Percentiles rank a stretch among this genome's conserved stretches.
phyloP scores from a whole-genome alignment of 148 eudicot species.

The Silene uniflora region DNA sequence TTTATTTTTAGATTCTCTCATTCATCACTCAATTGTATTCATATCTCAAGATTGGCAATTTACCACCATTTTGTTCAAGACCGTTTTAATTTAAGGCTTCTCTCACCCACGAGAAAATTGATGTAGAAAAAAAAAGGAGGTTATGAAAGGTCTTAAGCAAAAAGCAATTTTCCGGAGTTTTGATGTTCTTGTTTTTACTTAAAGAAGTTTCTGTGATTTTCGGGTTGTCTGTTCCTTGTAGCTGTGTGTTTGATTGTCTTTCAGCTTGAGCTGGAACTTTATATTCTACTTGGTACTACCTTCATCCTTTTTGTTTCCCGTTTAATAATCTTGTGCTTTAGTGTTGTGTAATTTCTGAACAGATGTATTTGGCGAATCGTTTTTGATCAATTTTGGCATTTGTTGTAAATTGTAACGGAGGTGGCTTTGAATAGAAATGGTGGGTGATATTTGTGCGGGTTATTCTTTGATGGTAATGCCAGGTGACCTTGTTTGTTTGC shows the following conservation, averaged over 20 bases:
- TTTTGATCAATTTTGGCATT: no score
- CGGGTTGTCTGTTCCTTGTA: background rate
- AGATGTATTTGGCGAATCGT: background rate
- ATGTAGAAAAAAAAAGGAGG: no score
- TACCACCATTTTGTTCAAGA: background rate
- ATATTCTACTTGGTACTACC: background rate
- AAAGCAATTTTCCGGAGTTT: background rate
- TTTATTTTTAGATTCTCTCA: constrained; percentile 11
- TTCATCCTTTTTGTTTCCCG: background rate
- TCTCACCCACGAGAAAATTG: no score
- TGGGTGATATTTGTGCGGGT: no score
- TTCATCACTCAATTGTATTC: constrained; percentile 25
- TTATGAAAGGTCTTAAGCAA: no score
- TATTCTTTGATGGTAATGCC: no score
- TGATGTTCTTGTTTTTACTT: no score
- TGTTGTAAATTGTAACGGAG: no score
- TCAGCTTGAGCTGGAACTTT: background rate
- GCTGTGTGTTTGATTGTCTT: background rate
- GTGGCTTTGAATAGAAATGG: no score
- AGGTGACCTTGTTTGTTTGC: no score
- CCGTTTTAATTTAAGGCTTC: no score
- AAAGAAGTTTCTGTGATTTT: no score
- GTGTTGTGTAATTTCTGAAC: background rate
- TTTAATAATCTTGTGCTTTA: background rate
- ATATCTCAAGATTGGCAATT: constrained; percentile 18